Base-by-base conservation (phyloP, 1,139 yeast species). In the Candida sojae region DNA sequence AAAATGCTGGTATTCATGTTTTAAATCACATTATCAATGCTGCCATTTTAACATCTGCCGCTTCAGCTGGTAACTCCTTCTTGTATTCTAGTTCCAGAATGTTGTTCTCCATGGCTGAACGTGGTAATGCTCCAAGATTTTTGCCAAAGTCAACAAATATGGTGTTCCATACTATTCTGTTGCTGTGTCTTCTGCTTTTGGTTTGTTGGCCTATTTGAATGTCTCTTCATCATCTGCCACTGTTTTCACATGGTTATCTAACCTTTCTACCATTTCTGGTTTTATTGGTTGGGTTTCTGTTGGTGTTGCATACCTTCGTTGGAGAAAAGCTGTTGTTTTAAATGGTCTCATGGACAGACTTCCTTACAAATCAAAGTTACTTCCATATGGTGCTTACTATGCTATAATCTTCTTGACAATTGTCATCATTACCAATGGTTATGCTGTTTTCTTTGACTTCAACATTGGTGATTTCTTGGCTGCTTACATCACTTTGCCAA, bases 21-120 rank as follows among this genome's bases (percentile, higher is more conserved):
- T 68, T 86, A 54, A 83, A 86, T 53, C 86, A 84, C 58, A 73
- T 87, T 45, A 73, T 87, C 56, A 87, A 87, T 59, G 92, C 84
- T 1, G 82, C 82, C 55, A 82, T 87, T 49, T 67, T 87, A 61
- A 69, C 86, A 8, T 84, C 87, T 49, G 87, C 88, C 48, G 78
- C 85, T 53, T 82, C 88, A 11, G 88, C 92, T 8, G 84, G 87
- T 44, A 86, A 86, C 66, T 84, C 91, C 0, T 36, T 36, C 66
- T 70, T 85, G 53, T 86, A 85, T 66, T 83, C 86, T 50, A 84
- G 87, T 21, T 79, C 91, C 11, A 78, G 93, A 73, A 80, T 84
- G 12, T 68, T 84, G 39, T 86, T 82, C 61, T 84, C 87, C 39
- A 68, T 86, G 54, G 79, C 90, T 6, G 71, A 73, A 48, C 80